These are phyloP conservation scores for Karstenula rhodostoma DNA, from an alignment of 2,329 filamentous ascomycete genomes.

Conservation along the genomic window DNA sequence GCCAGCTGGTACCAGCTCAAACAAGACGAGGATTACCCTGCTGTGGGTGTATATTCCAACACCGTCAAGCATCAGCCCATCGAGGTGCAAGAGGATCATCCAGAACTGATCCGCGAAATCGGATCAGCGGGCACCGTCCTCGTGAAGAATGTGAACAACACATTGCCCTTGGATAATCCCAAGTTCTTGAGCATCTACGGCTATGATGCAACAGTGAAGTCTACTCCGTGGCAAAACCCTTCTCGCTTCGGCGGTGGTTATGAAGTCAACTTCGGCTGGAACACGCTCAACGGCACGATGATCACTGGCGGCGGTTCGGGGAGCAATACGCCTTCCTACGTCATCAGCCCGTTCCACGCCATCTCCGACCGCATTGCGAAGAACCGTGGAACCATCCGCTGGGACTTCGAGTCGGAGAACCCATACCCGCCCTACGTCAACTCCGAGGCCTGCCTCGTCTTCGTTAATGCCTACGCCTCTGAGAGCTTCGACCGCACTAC, in stretches of 20 bases:
- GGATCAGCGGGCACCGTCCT: conserved; percentile 51
- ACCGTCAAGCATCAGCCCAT: conserved; percentile 53
- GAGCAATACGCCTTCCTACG: conserved; percentile 49
- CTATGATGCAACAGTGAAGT: conserved; percentile 49
- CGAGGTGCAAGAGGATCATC: conserved; percentile 54
- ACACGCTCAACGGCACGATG: conserved; percentile 53
- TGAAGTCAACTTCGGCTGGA: conserved; percentile 49
- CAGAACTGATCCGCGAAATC: conserved; percentile 50
- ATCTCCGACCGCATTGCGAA: conserved; percentile 42
- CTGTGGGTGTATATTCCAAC: conserved; percentile 33
- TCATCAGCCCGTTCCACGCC: conserved; percentile 53
- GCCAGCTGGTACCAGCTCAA: conserved; percentile 46
- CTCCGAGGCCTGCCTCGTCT: conserved; percentile 61
- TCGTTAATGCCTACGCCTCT: conserved; percentile 62
- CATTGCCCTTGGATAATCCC: conserved; percentile 59
- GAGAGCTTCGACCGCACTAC: conserved; percentile 41
- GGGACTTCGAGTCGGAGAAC: conserved; percentile 45
- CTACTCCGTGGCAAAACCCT: conserved; percentile 48
- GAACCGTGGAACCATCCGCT: conserved; percentile 43
- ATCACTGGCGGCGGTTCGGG: conserved; percentile 52
- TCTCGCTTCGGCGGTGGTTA: conserved; percentile 50
- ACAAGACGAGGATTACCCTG: conserved; percentile 47
- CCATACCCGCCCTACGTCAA: conserved; percentile 38
- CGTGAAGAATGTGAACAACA: conserved; percentile 63
- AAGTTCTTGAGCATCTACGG: conserved; percentile 50